phyloP scores from a whole-genome alignment of 495 filamentous ascomycete species.

The Penicillium paradoxum region DNA sequence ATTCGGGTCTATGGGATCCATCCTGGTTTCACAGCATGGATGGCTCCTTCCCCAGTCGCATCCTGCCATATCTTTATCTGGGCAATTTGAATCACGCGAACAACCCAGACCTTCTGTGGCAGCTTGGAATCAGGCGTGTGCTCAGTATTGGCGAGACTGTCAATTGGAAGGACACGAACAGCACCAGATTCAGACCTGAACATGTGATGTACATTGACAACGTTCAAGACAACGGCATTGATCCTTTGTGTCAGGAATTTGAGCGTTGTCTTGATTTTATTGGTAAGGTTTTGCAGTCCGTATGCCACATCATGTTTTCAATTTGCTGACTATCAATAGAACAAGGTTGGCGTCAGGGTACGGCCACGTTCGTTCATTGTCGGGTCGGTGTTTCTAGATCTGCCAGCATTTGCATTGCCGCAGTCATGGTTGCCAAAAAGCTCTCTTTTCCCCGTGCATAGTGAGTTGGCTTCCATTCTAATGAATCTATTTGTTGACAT shows the following conservation, averaged over 20 bases:
- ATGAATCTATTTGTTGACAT: background rate
- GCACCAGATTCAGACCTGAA: constrained; percentile 62
- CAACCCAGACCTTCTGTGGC: constrained; percentile 74
- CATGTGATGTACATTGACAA: constrained; percentile 74
- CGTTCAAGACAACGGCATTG: constrained; percentile 95
- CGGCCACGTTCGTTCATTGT: constrained; percentile 93
- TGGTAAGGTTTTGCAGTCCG: constrained; percentile 51
- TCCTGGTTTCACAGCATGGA: constrained; percentile 81
- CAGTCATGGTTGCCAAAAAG: constrained; percentile 78
- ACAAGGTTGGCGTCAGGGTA: constrained; percentile 64
- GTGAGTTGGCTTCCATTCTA: constrained; percentile 43
- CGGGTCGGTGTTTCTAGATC: constrained; percentile 92
- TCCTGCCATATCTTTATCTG: constrained; percentile 92
- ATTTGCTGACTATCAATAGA: constrained; percentile 43
- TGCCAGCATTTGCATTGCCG: constrained; percentile 96
- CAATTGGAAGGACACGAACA: constrained; percentile 66
- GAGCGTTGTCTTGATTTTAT: constrained; percentile 86
- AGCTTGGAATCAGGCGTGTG: constrained; percentile 79
- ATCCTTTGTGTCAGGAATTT: constrained; percentile 84
- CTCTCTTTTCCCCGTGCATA: constrained; percentile 91
- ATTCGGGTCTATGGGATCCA: constrained; percentile 50
- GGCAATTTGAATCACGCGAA: constrained; percentile 91
- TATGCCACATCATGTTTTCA: background rate
- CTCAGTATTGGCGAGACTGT: constrained; percentile 91
- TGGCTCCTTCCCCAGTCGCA: constrained; percentile 81